Conservation (phyloP, 2,329 filamentous ascomycete species). For the Gremmenia infestans region DNA sequence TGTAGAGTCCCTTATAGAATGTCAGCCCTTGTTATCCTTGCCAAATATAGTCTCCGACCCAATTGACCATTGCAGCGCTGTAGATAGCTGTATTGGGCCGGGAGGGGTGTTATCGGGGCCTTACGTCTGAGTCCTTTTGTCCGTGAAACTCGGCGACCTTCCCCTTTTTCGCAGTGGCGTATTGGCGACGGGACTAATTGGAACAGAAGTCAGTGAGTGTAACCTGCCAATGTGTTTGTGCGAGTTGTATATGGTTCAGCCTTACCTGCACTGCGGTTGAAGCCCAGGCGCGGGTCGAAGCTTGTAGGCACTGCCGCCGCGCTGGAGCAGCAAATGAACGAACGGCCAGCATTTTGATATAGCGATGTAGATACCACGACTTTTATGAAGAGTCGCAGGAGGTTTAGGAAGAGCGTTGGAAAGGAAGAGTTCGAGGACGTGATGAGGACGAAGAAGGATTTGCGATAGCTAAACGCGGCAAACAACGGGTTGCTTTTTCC, state of each 20-base stretch:
- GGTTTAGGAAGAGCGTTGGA: constrained; percentile 10
- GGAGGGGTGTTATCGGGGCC: constrained; percentile 40
- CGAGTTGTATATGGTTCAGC: constrained; percentile 15
- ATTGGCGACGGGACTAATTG: constrained; percentile 44
- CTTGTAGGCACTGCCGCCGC: constrained; percentile 73
- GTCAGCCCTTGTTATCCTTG: constrained; percentile 17
- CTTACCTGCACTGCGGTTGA: constrained; percentile 53
- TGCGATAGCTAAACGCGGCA: constrained; percentile 8
- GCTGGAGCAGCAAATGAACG: constrained; percentile 72
- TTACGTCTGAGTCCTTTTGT: constrained; percentile 80
- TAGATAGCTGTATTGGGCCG: constrained; percentile 12
- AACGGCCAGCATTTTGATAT: constrained; percentile 72
- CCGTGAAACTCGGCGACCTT: constrained; percentile 92
- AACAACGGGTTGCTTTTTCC: too few relatives aligned
- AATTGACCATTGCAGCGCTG: constrained; percentile 20
- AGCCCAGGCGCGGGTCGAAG: constrained; percentile 52
- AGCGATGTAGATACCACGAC: constrained; percentile 10
- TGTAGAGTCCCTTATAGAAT: constrained; percentile 74
- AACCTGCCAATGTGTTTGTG: background rate
- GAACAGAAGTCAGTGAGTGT: constrained; percentile 18
- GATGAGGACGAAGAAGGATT: constrained; percentile 9
- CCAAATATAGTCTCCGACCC: constrained; percentile 7
- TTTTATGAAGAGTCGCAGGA: constrained; percentile 10
- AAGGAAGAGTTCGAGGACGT: background rate
- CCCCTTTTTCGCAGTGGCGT: constrained; percentile 56